Base-by-base conservation (phyloP, 805 yeast species). In the Wickerhamomyces hampshirensis region DNA sequence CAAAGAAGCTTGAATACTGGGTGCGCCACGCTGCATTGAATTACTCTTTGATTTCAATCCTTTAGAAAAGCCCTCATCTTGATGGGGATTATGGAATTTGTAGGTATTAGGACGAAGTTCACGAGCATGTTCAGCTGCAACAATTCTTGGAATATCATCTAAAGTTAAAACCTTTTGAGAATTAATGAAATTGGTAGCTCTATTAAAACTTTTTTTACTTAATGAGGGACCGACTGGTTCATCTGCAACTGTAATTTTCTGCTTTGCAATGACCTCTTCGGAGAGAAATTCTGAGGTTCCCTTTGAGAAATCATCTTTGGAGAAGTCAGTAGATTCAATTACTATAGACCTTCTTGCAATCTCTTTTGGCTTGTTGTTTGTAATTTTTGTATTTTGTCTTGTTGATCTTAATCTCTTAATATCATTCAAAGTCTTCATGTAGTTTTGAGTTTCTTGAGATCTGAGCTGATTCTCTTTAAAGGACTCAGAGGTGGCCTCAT, bases 121-220 rank as follows among this genome's bases (percentile, higher is more conserved):
- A 44, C 96, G 69, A 0, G 98, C 96, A 59, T 91, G 96, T 51
- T 93, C 97, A 8, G 95, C 91, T 2, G 97, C 95, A 6, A 93
- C 97, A 54, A 93, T 91, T 46, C 98, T 72, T 6, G 98, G 96
- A 50, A 93, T 93, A 60, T 93, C 99, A 60, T 93, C 98, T 49
- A 93, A 71, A 0, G 97, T 91, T 35, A 93, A 71, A 0, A 91
- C 81, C 48, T 84, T 85, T 48, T 91, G 94, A 51, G 78, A 84
- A 50, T 81, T 77, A 37, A 88, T 71, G 33, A 85, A 67, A 46
- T 76, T 81, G 1, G 88, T 75, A 0, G 91, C 83, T 13, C 83
- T 71, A 50, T 76, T 81, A 31, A 82, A 65, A 42, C 63, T 58
- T 31, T 60, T 53, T 42, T 56, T 63, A 13, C 72, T 71, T 35